phyloP scores from a whole-genome alignment of 2,329 filamentous ascomycete genomes.

The Talaromyces sp. region DNA sequence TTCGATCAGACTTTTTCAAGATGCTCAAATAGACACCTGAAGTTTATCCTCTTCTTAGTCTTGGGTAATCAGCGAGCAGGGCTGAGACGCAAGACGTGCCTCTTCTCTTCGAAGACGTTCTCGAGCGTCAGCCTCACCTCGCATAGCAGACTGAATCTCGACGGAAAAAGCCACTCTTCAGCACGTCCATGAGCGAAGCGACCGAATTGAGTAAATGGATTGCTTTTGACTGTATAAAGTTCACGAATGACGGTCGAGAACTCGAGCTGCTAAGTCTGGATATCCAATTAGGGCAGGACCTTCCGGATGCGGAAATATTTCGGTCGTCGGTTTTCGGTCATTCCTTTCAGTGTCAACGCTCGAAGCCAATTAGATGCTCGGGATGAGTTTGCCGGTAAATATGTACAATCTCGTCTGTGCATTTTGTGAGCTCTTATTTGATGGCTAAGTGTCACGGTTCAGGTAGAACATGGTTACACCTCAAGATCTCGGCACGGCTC shows the following conservation, averaged over 20 bases:
- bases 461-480: not conserved
- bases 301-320: constrained; percentile 8
- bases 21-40: not conserved
- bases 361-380: not conserved
- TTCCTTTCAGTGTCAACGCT: not conserved
- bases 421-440: not conserved
- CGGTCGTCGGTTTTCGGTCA: not conserved
- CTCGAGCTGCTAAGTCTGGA: not conserved
- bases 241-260: not conserved
- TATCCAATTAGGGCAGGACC: not conserved
- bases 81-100: not conserved
- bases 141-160: not conserved
- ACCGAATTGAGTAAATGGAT: not conserved
- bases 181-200: not conserved
- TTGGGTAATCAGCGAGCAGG: not conserved
- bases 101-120: not conserved
- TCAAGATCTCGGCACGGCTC: not conserved
- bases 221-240: no score
- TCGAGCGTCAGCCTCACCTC: not conserved
- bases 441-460: not conserved
- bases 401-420: not conserved
- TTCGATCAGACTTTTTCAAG: not conserved
- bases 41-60: not conserved
- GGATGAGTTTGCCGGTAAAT: not conserved
- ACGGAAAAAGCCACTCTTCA: not conserved